Percentiles rank a stretch among this genome's conserved stretches.
These are phyloP conservation scores for Monotropa hypopitys DNA, from an alignment of 179 eudicot genomes.

Conservation along the genomic window DNA sequence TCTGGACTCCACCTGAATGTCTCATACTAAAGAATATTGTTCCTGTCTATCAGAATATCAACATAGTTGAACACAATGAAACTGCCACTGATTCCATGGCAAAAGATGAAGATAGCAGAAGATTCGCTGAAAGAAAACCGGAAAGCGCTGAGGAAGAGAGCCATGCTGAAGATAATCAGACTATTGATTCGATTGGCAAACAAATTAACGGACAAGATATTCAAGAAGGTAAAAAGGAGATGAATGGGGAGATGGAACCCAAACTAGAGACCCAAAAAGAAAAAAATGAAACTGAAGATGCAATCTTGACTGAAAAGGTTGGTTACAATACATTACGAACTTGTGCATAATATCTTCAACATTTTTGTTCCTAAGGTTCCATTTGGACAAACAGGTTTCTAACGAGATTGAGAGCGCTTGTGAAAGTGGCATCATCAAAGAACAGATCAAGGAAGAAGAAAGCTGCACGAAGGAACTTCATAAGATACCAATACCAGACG, in stretches of 20 bases:
- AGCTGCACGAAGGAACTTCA: slow-evolving; percentile 7
- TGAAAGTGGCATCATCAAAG: slow-evolving; percentile 7
- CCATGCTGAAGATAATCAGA: neutral
- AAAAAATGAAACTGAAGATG: neutral
- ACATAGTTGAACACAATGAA: slow-evolving; percentile 8
- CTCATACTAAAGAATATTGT: neutral
- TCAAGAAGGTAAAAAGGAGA: neutral
- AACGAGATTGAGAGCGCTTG: neutral
- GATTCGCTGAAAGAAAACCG: neutral
- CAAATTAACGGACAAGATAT: neutral
- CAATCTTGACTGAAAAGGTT: slow-evolving; percentile 3
- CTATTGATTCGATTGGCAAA: neutral
- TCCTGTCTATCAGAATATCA: neutral
- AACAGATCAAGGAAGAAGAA: neutral
- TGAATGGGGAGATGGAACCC: neutral
- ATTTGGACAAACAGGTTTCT: slow-evolving; percentile 4
- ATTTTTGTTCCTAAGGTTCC: neutral
- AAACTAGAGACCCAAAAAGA: neutral
- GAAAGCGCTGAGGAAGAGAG: neutral
- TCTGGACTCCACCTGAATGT: neutral
- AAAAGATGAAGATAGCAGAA: neutral
- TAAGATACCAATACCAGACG: neutral
- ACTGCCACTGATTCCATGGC: neutral
- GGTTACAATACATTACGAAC: neutral
- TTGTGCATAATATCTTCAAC: neutral